Base-by-base conservation (phyloP, 129 eudicot genomes). In the Tagetes erecta region DNA sequence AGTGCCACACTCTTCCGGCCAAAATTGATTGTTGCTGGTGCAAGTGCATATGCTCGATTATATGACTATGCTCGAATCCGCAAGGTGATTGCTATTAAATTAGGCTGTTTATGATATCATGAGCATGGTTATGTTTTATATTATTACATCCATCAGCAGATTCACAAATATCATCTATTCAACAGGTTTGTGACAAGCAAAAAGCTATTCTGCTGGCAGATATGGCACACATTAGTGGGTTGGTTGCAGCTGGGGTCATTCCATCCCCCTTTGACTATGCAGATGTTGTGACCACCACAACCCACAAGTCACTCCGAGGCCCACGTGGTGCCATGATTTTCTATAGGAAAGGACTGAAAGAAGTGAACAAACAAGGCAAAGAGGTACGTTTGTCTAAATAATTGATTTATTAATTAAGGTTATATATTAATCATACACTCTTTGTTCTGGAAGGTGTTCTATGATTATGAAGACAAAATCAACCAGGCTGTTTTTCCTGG, bases 401-500 rank as follows among this genome's bases (percentile, higher is more conserved):
- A 6, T 3, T 39, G 5, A 20, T 39, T 64, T 27, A 34, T 64
- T n/a, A n/a, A 38, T 39, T 64, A 2, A 27, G 69, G 8, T 64
- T 39, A 64, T 40, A 64, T 64, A 64, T 7, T 64, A 6, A 64
- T 13, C 0, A 39, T n/a, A 39, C 31, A 7, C 51, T 36, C 38
- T 3, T 67, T 64, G 13, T 49, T 79, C 1, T 72, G 58, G 75
- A 64, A 95, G 67, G 67, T 62, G 67, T 62, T 62, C 62, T 95
- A 95, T 81, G 97, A 95, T 81, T 91, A 73, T 73, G 99, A 91
- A 83, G 99, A 95, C 78, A 95, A 85, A 78, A 95, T 95, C 80
- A 95, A 95, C 74, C 96, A 88, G 84, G 99, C 99, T n/a, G 99
- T 91, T 30, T 95, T 95, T 74, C 99, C 99, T 52, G 99, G 99